Evolutionary conservation across 345 rosid species (phyloP).

Genomic region (Bretschneidera sinensis): DNA sequence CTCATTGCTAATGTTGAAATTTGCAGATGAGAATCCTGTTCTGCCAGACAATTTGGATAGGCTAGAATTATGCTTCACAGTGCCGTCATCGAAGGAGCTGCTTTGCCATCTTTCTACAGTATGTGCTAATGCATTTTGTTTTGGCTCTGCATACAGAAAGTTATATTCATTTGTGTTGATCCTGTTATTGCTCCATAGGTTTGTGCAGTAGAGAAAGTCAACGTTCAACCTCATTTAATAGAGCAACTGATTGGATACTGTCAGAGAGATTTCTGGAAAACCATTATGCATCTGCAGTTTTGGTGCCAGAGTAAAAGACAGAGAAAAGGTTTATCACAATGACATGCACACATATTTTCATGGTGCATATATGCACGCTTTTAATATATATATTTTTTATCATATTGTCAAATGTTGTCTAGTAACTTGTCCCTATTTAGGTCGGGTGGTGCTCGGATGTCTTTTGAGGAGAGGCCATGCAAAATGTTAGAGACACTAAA

Average conservation of each 20-base stretch:
- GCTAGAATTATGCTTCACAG: slow-evolving; percentile 48
- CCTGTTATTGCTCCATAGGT: slow-evolving; percentile 38
- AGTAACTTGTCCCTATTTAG: neutral
- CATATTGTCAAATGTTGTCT: neutral
- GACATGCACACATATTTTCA: slow-evolving; percentile 5
- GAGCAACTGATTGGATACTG: slow-evolving; percentile 47
- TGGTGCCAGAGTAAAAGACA: slow-evolving; percentile 74
- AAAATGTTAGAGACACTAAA: slow-evolving; percentile 7
- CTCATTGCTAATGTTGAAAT: slow-evolving; percentile 21
- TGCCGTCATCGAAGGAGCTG: slow-evolving; percentile 58
- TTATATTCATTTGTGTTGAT: slow-evolving; percentile 18
- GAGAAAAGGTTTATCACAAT: slow-evolving; percentile 43
- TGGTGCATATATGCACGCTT: neutral
- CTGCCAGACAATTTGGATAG: slow-evolving; percentile 72
- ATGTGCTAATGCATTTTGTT: slow-evolving; percentile 18
- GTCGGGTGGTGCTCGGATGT: neutral
- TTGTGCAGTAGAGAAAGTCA: slow-evolving; percentile 63
- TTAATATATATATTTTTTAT: neutral
- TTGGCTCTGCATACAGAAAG: slow-evolving; percentile 5
- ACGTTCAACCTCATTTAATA: slow-evolving; percentile 44
- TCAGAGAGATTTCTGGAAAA: slow-evolving; percentile 73
- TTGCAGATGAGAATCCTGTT: slow-evolving; percentile 52
- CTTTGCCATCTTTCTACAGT: slow-evolving; percentile 51
- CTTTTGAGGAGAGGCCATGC: neutral
- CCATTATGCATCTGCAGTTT: slow-evolving; percentile 78